Conservation (phyloP, 2,329 filamentous ascomycete genomes). For the Pseudopyricularia javanii region DNA sequence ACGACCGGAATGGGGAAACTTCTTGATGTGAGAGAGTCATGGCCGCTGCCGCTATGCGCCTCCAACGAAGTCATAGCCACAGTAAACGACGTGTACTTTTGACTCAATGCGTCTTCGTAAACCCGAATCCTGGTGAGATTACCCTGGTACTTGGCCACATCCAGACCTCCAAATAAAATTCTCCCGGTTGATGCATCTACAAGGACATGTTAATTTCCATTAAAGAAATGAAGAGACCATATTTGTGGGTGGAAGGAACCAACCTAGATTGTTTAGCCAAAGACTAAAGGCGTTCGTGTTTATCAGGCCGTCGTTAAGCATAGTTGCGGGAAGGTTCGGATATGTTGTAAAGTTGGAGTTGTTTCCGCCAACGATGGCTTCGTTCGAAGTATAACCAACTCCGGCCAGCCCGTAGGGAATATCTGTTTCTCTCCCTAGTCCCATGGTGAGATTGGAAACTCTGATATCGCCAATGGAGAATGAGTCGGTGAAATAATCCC, state of each 20-base stretch:
- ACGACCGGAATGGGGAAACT: conserved; percentile 44
- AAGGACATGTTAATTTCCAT: not conserved
- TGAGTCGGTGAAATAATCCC: conserved; percentile 44
- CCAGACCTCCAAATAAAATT: conserved; percentile 72
- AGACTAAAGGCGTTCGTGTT: conserved; percentile 59
- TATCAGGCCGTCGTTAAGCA: conserved; percentile 52
- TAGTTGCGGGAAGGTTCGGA: conserved; percentile 49
- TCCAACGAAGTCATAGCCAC: conserved; percentile 34
- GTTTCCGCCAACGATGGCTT: conserved; percentile 27
- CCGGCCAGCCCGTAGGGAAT: conserved; percentile 47
- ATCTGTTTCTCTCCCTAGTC: conserved; percentile 39
- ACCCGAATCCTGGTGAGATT: conserved; percentile 49
- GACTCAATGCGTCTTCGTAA: conserved; percentile 26
- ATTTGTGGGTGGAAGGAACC: not conserved
- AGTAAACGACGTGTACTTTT: conserved; percentile 29
- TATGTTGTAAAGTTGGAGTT: conserved; percentile 21
- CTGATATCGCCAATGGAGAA: conserved; percentile 40
- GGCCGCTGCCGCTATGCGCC: conserved; percentile 35
- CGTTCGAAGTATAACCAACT: conserved; percentile 45
- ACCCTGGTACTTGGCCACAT: conserved; percentile 61
- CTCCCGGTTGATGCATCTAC: conserved; percentile 48
- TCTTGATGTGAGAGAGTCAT: conserved; percentile 28
- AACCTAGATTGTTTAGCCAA: conserved; percentile 43
- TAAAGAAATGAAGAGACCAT: too few relatives aligned
- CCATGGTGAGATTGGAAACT: conserved; percentile 45